Conservation (phyloP, 2,329 filamentous ascomycete species). For the Calonectria pseudoreteaudii region DNA sequence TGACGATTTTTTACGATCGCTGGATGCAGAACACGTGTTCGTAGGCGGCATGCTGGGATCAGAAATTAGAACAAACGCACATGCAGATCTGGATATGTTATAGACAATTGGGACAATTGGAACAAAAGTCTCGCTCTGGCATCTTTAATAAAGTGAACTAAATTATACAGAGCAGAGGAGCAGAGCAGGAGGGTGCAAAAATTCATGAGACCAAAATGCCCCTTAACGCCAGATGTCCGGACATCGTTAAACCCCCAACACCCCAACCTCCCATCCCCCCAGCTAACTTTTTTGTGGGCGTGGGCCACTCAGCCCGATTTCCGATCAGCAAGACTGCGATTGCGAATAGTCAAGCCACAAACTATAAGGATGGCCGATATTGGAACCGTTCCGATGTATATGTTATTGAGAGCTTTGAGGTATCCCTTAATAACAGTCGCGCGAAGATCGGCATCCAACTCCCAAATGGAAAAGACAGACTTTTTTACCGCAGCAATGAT, state of each 20-base stretch:
- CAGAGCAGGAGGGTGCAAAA: too few relatives aligned
- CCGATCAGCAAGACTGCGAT: neutral
- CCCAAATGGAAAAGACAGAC: neutral
- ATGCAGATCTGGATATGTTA: neutral
- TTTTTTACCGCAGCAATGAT: neutral
- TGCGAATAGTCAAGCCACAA: neutral
- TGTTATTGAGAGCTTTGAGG: conserved; percentile 2
- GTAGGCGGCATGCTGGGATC: neutral
- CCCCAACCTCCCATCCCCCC: too few relatives aligned
- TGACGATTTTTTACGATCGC: neutral
- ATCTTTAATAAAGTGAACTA: neutral
- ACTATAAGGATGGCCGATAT: neutral
- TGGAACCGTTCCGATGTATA: neutral
- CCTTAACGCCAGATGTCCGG: neutral
- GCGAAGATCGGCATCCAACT: neutral
- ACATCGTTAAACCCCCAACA: too few relatives aligned
- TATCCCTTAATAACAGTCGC: neutral
- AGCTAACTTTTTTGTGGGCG: neutral
- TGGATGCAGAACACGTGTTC: neutral
- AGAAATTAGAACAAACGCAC: neutral
- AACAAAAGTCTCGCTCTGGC: neutral
- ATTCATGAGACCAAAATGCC: neutral
- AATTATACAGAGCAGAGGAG: neutral
- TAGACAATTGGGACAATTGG: neutral
- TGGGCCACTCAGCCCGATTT: neutral